Evolutionary conservation across 345 rosid genomes (phyloP).

Genomic region (Salix koriyanagi): DNA sequence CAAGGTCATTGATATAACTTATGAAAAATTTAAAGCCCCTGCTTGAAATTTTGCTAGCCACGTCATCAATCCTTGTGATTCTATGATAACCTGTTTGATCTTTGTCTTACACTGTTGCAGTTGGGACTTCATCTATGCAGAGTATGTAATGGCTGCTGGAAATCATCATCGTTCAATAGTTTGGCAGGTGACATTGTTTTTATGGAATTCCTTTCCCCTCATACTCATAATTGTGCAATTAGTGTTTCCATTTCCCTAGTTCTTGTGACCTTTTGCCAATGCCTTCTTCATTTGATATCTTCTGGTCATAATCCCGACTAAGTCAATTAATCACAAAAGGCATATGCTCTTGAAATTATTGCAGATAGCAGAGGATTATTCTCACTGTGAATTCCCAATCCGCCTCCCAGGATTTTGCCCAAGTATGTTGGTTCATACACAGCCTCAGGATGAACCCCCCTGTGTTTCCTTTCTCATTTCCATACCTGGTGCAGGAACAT

Average conservation of each 20-base stretch:
- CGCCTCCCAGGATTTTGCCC: constrained; percentile 99
- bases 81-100: background rate
- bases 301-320: background rate
- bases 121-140: constrained; percentile 99
- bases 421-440: constrained; percentile 46
- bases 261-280: background rate
- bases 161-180: constrained; percentile 82
- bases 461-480: background rate
- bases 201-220: background rate
- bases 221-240: background rate
- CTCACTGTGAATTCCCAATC: constrained; percentile 85
- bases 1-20: too few relatives aligned
- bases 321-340: background rate
- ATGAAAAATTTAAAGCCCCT: background rate
- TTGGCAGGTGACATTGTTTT: constrained; percentile 73
- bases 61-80: background rate
- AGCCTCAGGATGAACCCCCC: background rate
- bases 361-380: constrained; percentile 98
- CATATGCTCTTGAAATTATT: constrained; percentile 4
- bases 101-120: constrained; percentile 33
- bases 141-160: constrained; percentile 99
- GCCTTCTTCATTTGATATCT: background rate
- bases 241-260: background rate
- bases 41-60: background rate
- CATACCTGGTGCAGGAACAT: background rate